Conservation (phyloP, 1,284 basidiomycete genomes). For the Irpex rosettiformis region DNA sequence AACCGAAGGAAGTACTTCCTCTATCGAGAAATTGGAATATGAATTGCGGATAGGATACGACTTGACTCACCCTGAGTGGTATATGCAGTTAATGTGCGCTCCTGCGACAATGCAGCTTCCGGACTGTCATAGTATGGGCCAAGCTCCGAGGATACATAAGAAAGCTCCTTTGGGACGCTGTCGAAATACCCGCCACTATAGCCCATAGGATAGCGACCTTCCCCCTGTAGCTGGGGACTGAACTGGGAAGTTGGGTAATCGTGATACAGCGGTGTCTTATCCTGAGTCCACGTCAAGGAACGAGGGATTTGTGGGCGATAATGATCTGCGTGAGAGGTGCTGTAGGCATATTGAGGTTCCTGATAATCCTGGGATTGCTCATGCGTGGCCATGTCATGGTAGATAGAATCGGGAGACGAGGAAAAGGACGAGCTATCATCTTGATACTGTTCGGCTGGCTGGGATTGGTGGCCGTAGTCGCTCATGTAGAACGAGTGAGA, state of each 20-base stretch:
- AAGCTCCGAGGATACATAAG: conserved; percentile 1
- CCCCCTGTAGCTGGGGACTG: not conserved
- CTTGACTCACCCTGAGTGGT: conserved; percentile 9
- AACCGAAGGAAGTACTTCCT: conserved; percentile 7
- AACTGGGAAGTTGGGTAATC: conserved; percentile 1
- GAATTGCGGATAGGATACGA: not conserved
- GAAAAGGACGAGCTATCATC: conserved; percentile 10
- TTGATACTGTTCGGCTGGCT: not conserved
- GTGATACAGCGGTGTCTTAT: conserved; percentile 2
- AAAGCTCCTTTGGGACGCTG: not conserved
- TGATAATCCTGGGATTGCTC: conserved; percentile 7
- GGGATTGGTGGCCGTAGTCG: conserved; percentile 4
- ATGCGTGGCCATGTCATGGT: not conserved
- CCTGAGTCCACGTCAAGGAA: not conserved
- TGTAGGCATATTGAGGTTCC: conserved; percentile 5
- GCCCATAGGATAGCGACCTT: not conserved
- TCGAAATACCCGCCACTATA: not conserved
- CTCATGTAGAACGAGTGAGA: conserved; percentile 3
- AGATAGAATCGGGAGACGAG: conserved; percentile 3
- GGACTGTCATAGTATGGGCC: conserved; percentile 4
- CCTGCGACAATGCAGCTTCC: no score
- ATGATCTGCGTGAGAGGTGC: not conserved
- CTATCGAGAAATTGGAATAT: not conserved
- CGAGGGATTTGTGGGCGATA: conserved; percentile 5
- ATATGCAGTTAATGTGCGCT: conserved; percentile 8